These are phyloP conservation scores for Picochlorum sp. DNA, from an alignment of 139 green algal species.

Conservation along the genomic window DNA sequence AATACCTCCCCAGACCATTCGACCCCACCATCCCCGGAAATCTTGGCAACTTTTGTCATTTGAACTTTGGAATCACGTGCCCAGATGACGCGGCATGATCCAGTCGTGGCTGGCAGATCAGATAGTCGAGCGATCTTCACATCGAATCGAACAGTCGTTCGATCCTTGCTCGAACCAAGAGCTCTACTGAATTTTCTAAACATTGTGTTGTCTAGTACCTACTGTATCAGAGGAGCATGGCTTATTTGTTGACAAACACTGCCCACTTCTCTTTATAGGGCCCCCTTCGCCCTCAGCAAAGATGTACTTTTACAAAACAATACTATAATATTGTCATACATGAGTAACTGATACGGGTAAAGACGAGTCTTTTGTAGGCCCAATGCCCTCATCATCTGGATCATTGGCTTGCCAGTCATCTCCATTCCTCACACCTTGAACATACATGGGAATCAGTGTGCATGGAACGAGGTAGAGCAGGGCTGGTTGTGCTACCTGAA, in stretches of 20 bases:
- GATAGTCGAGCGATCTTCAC: slow-evolving; percentile 39
- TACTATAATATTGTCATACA: too few species aligned
- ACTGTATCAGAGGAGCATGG: not conserved
- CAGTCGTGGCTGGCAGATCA: slow-evolving; percentile 35
- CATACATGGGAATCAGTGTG: slow-evolving; percentile 4
- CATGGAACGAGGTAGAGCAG: slow-evolving; percentile 23
- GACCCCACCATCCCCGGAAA: slow-evolving; percentile 29
- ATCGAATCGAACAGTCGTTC: slow-evolving; percentile 39
- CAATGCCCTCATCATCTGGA: too few species aligned
- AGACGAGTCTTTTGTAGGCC: too few species aligned
- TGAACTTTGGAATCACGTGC: slow-evolving; percentile 47
- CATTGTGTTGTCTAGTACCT: not conserved
- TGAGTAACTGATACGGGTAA: too few species aligned
- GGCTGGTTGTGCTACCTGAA: slow-evolving; percentile 15
- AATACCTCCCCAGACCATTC: too few species aligned
- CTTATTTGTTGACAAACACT: too few species aligned
- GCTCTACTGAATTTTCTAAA: slow-evolving; percentile 11
- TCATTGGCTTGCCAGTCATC: too few species aligned
- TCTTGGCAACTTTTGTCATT: slow-evolving; percentile 39
- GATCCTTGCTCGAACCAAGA: not conserved
- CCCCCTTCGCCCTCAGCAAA: too few species aligned
- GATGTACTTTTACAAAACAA: too few species aligned
- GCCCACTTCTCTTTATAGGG: too few species aligned
- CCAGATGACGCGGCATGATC: slow-evolving; percentile 44
- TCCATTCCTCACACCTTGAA: too few species aligned